These are phyloP conservation scores for Pilatotrama ljubarskyi DNA, from an alignment of 768 basidiomycete genomes.

Conservation along the genomic window DNA sequence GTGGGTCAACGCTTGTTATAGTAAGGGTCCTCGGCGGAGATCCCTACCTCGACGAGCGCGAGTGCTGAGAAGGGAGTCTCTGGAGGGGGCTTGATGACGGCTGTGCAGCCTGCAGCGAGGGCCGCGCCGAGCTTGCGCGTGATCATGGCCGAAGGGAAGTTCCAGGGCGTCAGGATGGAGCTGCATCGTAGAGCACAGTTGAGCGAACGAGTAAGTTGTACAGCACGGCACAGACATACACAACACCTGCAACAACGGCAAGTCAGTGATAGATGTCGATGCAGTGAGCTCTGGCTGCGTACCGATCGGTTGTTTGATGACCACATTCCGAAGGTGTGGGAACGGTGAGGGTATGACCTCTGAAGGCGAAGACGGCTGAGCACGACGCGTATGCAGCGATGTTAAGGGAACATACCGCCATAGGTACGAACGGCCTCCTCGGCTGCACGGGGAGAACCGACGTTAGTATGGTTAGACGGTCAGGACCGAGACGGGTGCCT, in stretches of 20 bases:
- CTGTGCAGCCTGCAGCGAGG: slow-evolving; percentile 94
- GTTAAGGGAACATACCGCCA: slow-evolving; percentile 56
- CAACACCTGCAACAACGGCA: slow-evolving; percentile 39
- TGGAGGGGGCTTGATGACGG: slow-evolving; percentile 91
- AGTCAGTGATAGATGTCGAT: neutral
- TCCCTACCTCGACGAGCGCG: slow-evolving; percentile 80
- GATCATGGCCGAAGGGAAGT: slow-evolving; percentile 95
- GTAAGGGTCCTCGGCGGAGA: neutral
- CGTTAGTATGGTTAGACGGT: neutral
- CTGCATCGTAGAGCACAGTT: slow-evolving; percentile 36
- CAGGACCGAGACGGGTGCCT: neutral
- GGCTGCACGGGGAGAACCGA: slow-evolving; percentile 44
- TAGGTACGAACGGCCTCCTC: slow-evolving; percentile 92
- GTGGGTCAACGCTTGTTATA: neutral
- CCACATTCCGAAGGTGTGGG: slow-evolving; percentile 73
- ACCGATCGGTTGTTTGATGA: slow-evolving; percentile 93
- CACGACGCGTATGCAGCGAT: neutral
- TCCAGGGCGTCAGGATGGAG: slow-evolving; percentile 84
- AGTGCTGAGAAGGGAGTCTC: slow-evolving; percentile 94
- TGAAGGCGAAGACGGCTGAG: slow-evolving; percentile 28
- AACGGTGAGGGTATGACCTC: slow-evolving; percentile 82
- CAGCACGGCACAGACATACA: slow-evolving; percentile 41
- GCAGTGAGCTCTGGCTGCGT: slow-evolving; percentile 25
- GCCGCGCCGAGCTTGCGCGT: slow-evolving; percentile 88
- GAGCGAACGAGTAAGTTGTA: neutral